A percentile compares a stretch with the other conserved stretches of the same genome.
Conservation (phyloP, 164 flowering plant species). For the Chimonanthus praecox region DNA sequence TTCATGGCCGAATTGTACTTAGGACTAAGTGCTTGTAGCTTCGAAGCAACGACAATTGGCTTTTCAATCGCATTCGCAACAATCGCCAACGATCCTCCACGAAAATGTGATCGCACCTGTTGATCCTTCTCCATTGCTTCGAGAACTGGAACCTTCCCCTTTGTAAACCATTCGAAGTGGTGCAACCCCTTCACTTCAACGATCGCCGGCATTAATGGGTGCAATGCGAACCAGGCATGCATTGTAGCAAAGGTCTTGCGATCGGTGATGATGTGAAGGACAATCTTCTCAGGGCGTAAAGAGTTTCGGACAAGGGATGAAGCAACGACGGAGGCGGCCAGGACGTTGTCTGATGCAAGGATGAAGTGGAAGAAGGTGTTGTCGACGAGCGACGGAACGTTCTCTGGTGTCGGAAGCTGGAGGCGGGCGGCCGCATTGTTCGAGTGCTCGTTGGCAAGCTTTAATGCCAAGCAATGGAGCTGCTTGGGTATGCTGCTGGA, state of each 20-base stretch:
- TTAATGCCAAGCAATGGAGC: slow-evolving; percentile 79
- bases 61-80: slow-evolving; percentile 64
- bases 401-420: slow-evolving; percentile 79
- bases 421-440: slow-evolving; percentile 81
- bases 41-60: slow-evolving; percentile 78
- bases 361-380: slow-evolving; percentile 85
- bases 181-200: slow-evolving; percentile 91
- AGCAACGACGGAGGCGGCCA: slow-evolving; percentile 89
- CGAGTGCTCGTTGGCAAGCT: slow-evolving; percentile 81
- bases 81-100: slow-evolving; percentile 90
- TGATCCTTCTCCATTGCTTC: slow-evolving; percentile 98
- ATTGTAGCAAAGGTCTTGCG: slow-evolving; percentile 76
- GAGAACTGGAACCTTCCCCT: slow-evolving; percentile 87
- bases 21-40: slow-evolving; percentile 92
- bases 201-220: slow-evolving; percentile 67
- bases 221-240: slow-evolving; percentile 98
- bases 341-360: slow-evolving; percentile 86
- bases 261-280: slow-evolving; percentile 85
- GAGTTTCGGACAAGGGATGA: slow-evolving; percentile 63
- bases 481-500: slow-evolving; percentile 98
- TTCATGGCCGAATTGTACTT: slow-evolving; percentile 94
- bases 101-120: slow-evolving; percentile 60
- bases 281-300: slow-evolving; percentile 55
- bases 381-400: slow-evolving; percentile 78
- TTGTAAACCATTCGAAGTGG: slow-evolving; percentile 94